Percentiles rank a stretch among this genome's conserved stretches.
phyloP scores from a whole-genome alignment of 169 alveolate genomes.

The Hepatocystis sp. region DNA sequence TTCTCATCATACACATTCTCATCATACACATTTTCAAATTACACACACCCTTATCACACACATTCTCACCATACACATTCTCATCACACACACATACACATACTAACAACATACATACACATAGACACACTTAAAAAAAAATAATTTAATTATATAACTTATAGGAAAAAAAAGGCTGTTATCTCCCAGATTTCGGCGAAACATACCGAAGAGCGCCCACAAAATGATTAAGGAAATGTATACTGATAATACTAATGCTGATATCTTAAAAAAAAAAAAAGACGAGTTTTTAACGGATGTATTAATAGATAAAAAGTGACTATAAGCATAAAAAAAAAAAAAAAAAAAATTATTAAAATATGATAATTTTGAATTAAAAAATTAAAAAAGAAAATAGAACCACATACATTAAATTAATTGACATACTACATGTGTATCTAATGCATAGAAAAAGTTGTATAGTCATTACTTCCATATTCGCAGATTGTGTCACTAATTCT shows the following conservation, averaged over 20 bases:
- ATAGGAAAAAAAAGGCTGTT: constrained; percentile 64
- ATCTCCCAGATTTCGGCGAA: constrained; percentile 63
- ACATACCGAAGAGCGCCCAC: constrained; percentile 44
- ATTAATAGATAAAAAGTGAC: neutral
- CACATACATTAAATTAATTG: neutral
- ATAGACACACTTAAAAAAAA: neutral
- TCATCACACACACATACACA: no score
- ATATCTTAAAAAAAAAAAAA: no score
- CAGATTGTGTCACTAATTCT: no score
- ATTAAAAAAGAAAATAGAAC: neutral
- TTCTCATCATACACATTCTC: no score
- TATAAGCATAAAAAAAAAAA: neutral
- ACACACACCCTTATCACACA: no score
- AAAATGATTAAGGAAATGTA: constrained; percentile 77
- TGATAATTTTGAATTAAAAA: neutral
- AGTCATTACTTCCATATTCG: no score
- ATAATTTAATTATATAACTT: neutral
- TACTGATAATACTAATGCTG: neutral
- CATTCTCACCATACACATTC: no score
- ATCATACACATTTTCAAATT: no score
- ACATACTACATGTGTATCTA: no score
- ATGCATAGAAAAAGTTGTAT: no score
- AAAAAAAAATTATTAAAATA: neutral
- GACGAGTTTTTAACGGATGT: constrained; percentile 8
- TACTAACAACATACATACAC: neutral